Evolutionary conservation across 2,329 filamentous ascomycete genomes (phyloP).

Genomic region (Penicillium fuscoglaucum): DNA sequence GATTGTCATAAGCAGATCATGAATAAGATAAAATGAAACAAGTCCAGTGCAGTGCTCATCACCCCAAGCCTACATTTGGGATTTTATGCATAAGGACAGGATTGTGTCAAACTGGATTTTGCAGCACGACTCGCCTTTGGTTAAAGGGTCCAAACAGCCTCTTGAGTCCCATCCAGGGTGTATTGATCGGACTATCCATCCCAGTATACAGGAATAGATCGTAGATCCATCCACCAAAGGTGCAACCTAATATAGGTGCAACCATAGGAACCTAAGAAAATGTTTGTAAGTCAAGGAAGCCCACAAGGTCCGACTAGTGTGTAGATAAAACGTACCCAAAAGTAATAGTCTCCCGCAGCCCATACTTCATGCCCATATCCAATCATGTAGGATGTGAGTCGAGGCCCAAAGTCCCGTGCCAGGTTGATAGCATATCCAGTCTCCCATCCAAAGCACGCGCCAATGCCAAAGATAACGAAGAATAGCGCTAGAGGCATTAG

Average conservation of each 20-base stretch:
- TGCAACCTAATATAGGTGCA: conserved; percentile 64
- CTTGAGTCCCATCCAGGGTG: conserved; percentile 63
- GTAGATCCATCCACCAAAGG: conserved; percentile 66
- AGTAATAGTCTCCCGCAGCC: conserved; percentile 68
- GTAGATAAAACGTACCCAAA: conserved; percentile 56
- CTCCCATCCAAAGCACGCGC: conserved; percentile 72
- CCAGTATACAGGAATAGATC: conserved; percentile 70
- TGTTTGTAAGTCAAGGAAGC: background rate
- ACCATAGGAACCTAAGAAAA: conserved; percentile 66
- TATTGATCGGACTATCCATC: conserved; percentile 66
- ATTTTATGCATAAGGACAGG: background rate
- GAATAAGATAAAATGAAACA: background rate
- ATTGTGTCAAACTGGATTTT: conserved; percentile 20
- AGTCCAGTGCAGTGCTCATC: background rate
- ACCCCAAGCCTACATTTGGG: background rate
- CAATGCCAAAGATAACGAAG: conserved; percentile 72
- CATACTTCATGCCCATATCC: conserved; percentile 69
- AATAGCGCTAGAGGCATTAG: conserved; percentile 64
- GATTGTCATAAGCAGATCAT: background rate
- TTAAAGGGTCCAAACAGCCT: conserved; percentile 43
- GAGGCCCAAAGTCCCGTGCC: conserved; percentile 69
- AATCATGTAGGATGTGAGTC: conserved; percentile 65
- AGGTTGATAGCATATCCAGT: conserved; percentile 76
- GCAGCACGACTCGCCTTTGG: conserved; percentile 10
- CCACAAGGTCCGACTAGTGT: background rate